Evolutionary conservation across 2,329 filamentous ascomycete species (phyloP), one percentile per base, ranked within the genome.

Genomic region (Lachnellula suecica): DNA sequence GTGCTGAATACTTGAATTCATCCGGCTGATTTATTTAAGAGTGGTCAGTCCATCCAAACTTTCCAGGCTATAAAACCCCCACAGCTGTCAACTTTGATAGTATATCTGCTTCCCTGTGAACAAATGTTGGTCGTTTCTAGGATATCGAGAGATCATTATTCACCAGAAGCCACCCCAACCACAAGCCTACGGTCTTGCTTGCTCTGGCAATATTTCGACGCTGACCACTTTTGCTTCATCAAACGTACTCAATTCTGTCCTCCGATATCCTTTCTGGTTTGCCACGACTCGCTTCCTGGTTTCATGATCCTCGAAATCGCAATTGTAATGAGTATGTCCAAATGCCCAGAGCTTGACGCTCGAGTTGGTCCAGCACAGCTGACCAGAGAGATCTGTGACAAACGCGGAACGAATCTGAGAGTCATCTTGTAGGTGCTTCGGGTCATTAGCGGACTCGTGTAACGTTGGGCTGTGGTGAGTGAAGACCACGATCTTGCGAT

Each of bases 301-400:
- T 43, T 38, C 37, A 1, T 59, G 59, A 31, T 67, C 62, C 38
- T 60, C 68, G 37, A 73, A 75, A 43, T 74, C 69, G 7, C 68
- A 72, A 10, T 70, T 72, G 35, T 68, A 68, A 49, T 76, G 74
- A 1, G 75, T 77, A 42, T 75, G 68, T 0, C 76, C 75, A 59
- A 72, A 76, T 1, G 76, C 61, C 75, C 74, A 77, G 15, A 61
- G 47, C 44, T 68, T 70, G 0, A 75, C 68, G 2, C 62, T 62
- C 1, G 53, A 52, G 46, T 62, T 69, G 6, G 51, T 54, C 45
- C 50, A 57, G 34, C 52, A 56, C 37, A 27, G 24, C 47, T 53
- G 19, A 2, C 61, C 56, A 2, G 77, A 59, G 2, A 81, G 57
- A 51, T 83, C 76, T 0, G 79, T 82, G 4, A 74, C 78, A 64